A percentile compares a stretch with the other conserved stretches of the same genome.
Evolutionary conservation across 805 yeast genomes (phyloP).

Genomic region (Candida lessepsii): DNA sequence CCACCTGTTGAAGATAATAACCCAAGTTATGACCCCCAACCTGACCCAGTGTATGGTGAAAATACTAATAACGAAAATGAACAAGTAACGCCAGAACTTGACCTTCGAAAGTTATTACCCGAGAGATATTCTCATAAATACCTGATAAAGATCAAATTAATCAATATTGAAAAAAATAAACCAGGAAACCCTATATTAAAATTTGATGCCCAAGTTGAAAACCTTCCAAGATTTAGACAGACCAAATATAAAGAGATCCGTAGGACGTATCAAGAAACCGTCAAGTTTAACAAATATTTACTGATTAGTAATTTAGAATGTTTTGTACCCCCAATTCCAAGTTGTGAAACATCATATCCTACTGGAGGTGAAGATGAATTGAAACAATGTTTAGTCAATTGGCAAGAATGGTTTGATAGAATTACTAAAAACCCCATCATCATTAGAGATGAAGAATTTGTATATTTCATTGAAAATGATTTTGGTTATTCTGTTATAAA

Average conservation of each 20-base stretch:
- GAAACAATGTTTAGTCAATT: constrained; percentile 49
- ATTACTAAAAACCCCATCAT: constrained; percentile 74
- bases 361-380: constrained; percentile 81
- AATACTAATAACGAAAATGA: constrained; percentile 5
- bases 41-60: constrained; percentile 6
- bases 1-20: constrained; percentile 1
- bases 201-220: constrained; percentile 53
- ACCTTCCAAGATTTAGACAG: constrained; percentile 75
- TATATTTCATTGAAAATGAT: constrained; percentile 78
- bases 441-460: constrained; percentile 82
- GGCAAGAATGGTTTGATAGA: constrained; percentile 87
- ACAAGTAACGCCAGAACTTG: constrained; percentile 25
- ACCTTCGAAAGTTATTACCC: constrained; percentile 47
- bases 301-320: constrained; percentile 85
- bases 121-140: constrained; percentile 47
- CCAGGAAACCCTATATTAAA: constrained; percentile 77
- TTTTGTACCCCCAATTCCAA: constrained; percentile 87
- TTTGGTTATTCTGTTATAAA: constrained; percentile 63
- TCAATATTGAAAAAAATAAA: constrained; percentile 69
- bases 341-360: constrained; percentile 73
- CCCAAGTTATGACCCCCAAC: constrained; percentile 7
- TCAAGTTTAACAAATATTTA: constrained; percentile 71
- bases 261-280: constrained; percentile 77
- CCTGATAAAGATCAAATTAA: constrained; percentile 52
- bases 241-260: constrained; percentile 68